Evolutionary conservation across 495 filamentous ascomycete genomes (phyloP), one percentile per base, ranked within the genome.

Genomic region (Neurospora terricola): DNA sequence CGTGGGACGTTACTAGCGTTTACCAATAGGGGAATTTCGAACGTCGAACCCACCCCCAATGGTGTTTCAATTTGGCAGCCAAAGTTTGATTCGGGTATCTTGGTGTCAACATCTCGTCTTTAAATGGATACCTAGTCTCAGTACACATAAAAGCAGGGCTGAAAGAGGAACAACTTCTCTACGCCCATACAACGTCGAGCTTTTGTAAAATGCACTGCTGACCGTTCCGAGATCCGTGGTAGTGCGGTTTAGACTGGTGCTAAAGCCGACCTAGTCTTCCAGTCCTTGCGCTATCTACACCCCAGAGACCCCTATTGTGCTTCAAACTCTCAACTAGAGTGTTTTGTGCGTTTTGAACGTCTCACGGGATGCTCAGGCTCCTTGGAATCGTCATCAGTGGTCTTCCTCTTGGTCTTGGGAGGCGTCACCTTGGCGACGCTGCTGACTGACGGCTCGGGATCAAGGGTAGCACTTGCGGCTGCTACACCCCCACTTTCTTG

Each of bases 381-480:
- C 0, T 66, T 66, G 71, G 77, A 59, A 30, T 43, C 69, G 43
- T 73, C 72, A 75, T 38, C 71, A 73, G 70, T 69, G 36, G 71
- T 11, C 69, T 83, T 83, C 68, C 83, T 82, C 79, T 85, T 84
- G 38, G 72, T 72, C 48, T 66, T 66, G 27, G 54, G 54, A 2
- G 36, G 21, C 54, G 34, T 66, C 74, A 73, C 45, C 16, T 76
- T 39, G 68, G 40, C 27, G 38, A 69, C 68, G 70, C 70, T 54
- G 62, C 43, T 62, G 48, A 70, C 7, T 36, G 74, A 18, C 14
- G 54, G 27, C 54, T 34, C 27, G 14, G 14, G 27, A 34, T 66
- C 14, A 66, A 66, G 39, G 73, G 71, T 39, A 72, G 70, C 70
- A 38, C 66, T 14, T 77, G 71, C 62, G 34, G 38, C 23, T 34